Base-by-base conservation (phyloP, 495 filamentous ascomycete species). In the Podospora tetraspora region DNA sequence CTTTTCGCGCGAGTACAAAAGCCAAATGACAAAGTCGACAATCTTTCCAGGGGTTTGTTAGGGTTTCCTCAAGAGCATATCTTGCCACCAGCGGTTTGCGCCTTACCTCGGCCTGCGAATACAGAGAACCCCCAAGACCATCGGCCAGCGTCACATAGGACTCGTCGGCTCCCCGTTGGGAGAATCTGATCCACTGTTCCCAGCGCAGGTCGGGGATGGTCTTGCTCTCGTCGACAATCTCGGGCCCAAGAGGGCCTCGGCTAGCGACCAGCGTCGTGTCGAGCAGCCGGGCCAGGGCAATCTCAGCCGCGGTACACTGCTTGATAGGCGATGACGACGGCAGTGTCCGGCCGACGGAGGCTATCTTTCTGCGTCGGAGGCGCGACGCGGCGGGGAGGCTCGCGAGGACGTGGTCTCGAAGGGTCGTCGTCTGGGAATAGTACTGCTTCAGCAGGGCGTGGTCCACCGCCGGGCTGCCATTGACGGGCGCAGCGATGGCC, bases 21-120 rank as follows among this genome's bases (percentile, higher is more conserved):
- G 80, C 80, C 86, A 90, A 30, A 97, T 88, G 12, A 88, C 89
- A 74, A 92, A 96, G 78, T 97, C 91, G 62, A 97, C 85, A 69
- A 96, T 84, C 91, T 98, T 65, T 29, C 25, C 34, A 56, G 43
- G 8, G 3, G 8, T 12, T 52, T 71, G 64, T 61, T 24, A 60
- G 64, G 65, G 52, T 25, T 43, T n/a, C 5, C 3, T n/a, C 22
- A 2, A 61, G 16, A n/a, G 23, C 16, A 66, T 7, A 25, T 19
- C 10, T 60, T 30, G 21, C 11, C 12, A 13, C n/a, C 9, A 22
- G 37, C 32, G 16, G 25, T 52, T 13, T 30, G 29, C 29, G 29
- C 37, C 82, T 68, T 81, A 90, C 90, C 83, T 91, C 90, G 6
- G 85, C 82, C 67, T 91, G 89, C 11, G 76, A 80, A 69, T 77